Percentiles rank a stretch among this genome's conserved stretches.
These are phyloP conservation scores for Clitopilus passeckerianus DNA, from an alignment of 768 basidiomycete species.

Conservation along the genomic window DNA sequence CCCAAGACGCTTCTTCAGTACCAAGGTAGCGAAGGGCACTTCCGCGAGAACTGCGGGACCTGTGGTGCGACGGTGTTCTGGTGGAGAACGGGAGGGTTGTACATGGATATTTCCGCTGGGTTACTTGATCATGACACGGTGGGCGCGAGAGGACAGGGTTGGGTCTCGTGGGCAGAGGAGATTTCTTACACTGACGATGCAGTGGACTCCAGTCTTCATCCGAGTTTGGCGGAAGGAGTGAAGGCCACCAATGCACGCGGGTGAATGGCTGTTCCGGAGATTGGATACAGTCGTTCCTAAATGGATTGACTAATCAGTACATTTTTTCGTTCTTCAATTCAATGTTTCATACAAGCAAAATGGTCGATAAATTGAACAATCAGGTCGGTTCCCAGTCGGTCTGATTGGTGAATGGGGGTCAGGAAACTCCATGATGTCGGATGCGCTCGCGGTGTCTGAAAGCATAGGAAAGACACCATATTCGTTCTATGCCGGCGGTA, in stretches of 20 bases:
- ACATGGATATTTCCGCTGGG: constrained; percentile 17
- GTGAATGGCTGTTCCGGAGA: not conserved
- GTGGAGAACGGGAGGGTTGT: constrained; percentile 14
- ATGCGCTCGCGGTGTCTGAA: no score
- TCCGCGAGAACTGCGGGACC: constrained; percentile 21
- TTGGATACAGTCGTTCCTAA: not conserved
- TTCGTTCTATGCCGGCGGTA: no score
- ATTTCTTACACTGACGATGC: not conserved
- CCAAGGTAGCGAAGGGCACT: constrained; percentile 20
- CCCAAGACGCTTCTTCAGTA: constrained; percentile 21
- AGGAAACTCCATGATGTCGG: no score
- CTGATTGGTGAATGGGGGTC: no score
- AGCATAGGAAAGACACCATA: no score
- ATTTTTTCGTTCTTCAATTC: not conserved
- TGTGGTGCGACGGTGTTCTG: constrained; percentile 26
- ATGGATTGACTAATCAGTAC: not conserved
- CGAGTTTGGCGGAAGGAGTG: not conserved
- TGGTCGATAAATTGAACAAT: no score
- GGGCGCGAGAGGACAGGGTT: constrained; percentile 12
- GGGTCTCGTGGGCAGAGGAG: constrained; percentile 10
- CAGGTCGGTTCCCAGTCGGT: no score
- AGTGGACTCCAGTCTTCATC: not conserved
- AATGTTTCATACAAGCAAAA: no score
- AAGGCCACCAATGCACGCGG: not conserved
- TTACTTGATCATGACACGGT: constrained; percentile 11